A percentile compares a stretch with the other conserved stretches of the same genome.
phyloP scores from a whole-genome alignment of 83 land plant genomes.

The Picea abies region DNA sequence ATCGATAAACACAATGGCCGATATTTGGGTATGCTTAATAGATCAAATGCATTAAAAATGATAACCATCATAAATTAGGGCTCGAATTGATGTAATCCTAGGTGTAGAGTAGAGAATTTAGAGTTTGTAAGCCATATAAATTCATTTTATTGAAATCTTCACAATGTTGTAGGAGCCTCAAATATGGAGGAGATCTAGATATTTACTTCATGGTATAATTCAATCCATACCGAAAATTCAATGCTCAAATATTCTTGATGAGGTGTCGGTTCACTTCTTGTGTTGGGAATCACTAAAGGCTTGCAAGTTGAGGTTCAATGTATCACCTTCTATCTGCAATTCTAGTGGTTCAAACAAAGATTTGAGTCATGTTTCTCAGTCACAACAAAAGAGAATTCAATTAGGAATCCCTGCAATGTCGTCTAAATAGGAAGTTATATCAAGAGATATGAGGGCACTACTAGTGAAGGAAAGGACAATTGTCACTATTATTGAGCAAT shows the following conservation, averaged over 20 bases:
- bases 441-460: not conserved
- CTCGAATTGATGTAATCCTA: not conserved
- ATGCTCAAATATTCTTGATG: not conserved
- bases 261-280: not conserved
- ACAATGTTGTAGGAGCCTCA: slow-evolving; percentile 14
- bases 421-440: not conserved
- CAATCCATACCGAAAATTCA: not conserved
- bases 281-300: not conserved
- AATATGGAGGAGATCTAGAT: not conserved
- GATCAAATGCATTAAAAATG: too few relatives aligned
- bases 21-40: too few relatives aligned
- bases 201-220: not conserved
- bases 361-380: slow-evolving; percentile 4
- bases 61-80: too few relatives aligned
- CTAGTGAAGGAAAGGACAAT: not conserved
- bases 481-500: not conserved
- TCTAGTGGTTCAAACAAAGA: slow-evolving; percentile 1
- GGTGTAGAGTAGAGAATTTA: slow-evolving; percentile 20
- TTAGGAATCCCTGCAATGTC: not conserved
- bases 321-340: not conserved
- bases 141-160: slow-evolving; percentile 14
- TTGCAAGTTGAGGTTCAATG: not conserved
- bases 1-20: too few relatives aligned
- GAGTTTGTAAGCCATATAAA: slow-evolving; percentile 17
- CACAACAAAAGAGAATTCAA: not conserved